Conservation (phyloP, 2,329 filamentous ascomycete genomes). For the Cercospora sesami region DNA sequence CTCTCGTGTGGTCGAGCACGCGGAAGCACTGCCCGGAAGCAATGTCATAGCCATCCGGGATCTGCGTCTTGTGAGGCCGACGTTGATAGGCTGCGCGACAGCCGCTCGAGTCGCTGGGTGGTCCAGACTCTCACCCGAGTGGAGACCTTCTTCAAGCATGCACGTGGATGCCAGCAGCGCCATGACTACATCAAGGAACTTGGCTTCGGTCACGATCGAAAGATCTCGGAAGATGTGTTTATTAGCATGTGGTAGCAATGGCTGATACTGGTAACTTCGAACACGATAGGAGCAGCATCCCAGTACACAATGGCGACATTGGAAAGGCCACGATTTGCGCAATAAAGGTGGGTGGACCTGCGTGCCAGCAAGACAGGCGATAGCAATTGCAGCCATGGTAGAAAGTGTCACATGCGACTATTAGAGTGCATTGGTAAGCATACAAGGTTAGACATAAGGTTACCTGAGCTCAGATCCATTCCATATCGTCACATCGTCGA, state of each 20-base stretch:
- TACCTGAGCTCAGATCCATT: not conserved
- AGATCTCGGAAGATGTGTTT: too few relatives aligned
- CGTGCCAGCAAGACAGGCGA: not conserved
- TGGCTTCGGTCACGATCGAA: not conserved
- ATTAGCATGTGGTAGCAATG: too few relatives aligned
- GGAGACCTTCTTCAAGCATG: not conserved
- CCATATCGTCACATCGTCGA: not conserved
- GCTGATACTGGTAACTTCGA: too few relatives aligned
- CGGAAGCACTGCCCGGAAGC: conserved; percentile 10
- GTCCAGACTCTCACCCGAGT: conserved; percentile 1
- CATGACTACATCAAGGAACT: not conserved
- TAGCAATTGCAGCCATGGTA: not conserved
- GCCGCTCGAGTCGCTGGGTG: conserved; percentile 8
- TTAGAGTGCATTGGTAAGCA: not conserved
- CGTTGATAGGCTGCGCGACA: conserved; percentile 3
- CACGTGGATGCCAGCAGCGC: conserved; percentile 1
- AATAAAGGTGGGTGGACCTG: not conserved
- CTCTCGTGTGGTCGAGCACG: conserved; percentile 6
- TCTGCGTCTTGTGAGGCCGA: not conserved
- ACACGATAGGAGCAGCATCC: too few relatives aligned
- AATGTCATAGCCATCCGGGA: conserved; percentile 6
- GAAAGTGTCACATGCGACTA: not conserved
- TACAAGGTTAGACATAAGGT: not conserved
- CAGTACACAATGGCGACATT: not conserved
- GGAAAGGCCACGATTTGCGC: too few relatives aligned